Evolutionary conservation across 306 rosid species (phyloP).

Genomic region (Vigna angularis): DNA sequence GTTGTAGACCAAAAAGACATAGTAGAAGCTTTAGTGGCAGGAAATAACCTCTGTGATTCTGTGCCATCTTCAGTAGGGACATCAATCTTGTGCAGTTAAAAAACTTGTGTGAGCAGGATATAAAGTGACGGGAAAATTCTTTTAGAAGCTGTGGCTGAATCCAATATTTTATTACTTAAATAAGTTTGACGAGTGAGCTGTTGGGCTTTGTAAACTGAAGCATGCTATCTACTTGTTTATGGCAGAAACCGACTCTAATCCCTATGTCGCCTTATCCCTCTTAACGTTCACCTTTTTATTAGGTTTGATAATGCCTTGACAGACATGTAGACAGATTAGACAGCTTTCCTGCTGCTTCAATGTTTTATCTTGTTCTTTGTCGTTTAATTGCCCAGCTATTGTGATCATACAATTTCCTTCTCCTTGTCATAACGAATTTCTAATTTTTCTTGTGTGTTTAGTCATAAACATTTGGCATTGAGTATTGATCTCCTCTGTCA

Average conservation of each 20-base stretch:
- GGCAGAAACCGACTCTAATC: not conserved
- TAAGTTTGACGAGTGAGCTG: not conserved
- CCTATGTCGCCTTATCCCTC: constrained; percentile 4
- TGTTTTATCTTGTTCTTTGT: not conserved
- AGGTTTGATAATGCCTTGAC: not conserved
- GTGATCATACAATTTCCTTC: constrained; percentile 2
- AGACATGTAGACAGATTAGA: not conserved
- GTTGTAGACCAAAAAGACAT: not conserved
- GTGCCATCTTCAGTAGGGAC: not conserved
- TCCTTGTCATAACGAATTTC: not conserved
- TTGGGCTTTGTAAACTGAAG: not conserved
- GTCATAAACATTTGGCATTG: constrained; percentile 10
- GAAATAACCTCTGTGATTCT: not conserved
- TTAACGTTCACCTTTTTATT: not conserved
- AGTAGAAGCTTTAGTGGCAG: not conserved
- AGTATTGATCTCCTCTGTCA: constrained; percentile 41
- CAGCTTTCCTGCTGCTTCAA: not conserved
- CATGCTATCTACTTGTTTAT: not conserved
- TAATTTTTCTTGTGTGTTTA: not conserved
- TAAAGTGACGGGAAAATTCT: not conserved
- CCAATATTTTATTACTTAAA: not conserved
- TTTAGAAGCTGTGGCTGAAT: not conserved
- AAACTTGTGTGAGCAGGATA: not conserved
- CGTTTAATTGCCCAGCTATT: constrained; percentile 5
- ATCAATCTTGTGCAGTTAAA: not conserved